Base-by-base conservation (phyloP, 257 asterid species). In the Nyctanthes arbortristis region DNA sequence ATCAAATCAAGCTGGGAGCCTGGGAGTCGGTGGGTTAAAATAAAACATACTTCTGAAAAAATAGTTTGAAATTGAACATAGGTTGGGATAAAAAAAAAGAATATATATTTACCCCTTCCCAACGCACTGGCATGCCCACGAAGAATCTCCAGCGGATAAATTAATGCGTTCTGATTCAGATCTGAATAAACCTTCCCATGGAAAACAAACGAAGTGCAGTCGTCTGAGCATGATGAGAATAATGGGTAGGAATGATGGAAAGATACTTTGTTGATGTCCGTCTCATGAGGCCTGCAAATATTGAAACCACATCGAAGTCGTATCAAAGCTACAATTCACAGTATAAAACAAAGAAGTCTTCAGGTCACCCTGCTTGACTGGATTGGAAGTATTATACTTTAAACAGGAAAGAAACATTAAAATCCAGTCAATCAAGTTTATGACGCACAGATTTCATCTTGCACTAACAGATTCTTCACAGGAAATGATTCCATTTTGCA, bases 181-280 rank as follows among this genome's bases (percentile, higher is more conserved):
- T 94, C 97, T 1, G 99, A 88, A 81, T 89, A 94, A 58, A 91
- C 97, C 96, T 83, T 94, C 33, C 97, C 97, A 45, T 94, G 99
- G 65, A 88, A 91, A 47, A 94, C 86, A 66, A 86, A 88, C 32
- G 99, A 88, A 6, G 96, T 86, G 87, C 90, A 76, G 78, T 94
- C 99, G 71, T 94, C 97, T 16, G 99, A 94, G 81, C 93, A 77
- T 5, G 99, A 83, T 22, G 95, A 96, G 68, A 91, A 94, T 70
- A 94, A 67, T 75, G 99, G 99, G 80, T 89, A 94, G 10, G 97
- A 82, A 24, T 92, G 89, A 79, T 94, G 99, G 78, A 84, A 87
- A 58, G 96, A 88, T 55, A 94, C 97, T 16, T 80, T 73, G 37
- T 83, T 91, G 56, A 91, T 81, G 80, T 91, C 97, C 80, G 91